phyloP scores from a whole-genome alignment of 225 moss, liverwort and hornwort species.

The Marchantia paleacea region DNA sequence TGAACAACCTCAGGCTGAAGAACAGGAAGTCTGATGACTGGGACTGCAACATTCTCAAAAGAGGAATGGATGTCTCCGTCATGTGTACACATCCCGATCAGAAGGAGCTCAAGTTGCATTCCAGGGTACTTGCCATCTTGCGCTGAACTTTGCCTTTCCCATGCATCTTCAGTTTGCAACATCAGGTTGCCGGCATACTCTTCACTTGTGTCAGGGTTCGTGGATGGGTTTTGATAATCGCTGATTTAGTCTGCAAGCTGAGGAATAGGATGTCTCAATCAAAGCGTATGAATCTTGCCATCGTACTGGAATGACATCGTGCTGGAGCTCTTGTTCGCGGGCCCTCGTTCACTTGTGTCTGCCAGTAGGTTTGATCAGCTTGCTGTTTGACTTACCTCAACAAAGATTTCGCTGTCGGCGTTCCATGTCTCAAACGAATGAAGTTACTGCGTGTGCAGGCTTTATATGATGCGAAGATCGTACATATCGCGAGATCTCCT shows the following conservation, averaged over 20 bases:
- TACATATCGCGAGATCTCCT: background rate
- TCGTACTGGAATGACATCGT: too few species aligned
- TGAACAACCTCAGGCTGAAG: constrained; percentile 30
- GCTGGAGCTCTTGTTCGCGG: background rate
- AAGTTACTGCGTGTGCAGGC: constrained; percentile 20
- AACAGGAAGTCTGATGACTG: constrained; percentile 31
- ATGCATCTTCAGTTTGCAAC: background rate
- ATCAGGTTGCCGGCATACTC: background rate
- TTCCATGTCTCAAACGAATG: background rate
- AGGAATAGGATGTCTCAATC: too few species aligned
- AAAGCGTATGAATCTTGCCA: too few species aligned
- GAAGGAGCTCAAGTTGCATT: background rate
- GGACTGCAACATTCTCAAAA: constrained; percentile 34
- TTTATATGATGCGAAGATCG: constrained; percentile 36
- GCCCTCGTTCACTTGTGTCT: background rate
- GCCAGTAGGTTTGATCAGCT: background rate
- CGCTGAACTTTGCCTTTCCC: background rate
- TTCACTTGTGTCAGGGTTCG: background rate
- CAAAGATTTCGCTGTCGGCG: background rate
- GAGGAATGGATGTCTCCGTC: constrained; percentile 35
- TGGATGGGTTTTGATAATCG: background rate
- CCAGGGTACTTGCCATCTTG: background rate
- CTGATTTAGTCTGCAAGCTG: background rate
- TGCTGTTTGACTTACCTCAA: background rate
- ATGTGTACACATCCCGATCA: constrained; percentile 24